phyloP scores from a whole-genome alignment of 176 grass and related monocot species.

The Cymbopogon citratus region DNA sequence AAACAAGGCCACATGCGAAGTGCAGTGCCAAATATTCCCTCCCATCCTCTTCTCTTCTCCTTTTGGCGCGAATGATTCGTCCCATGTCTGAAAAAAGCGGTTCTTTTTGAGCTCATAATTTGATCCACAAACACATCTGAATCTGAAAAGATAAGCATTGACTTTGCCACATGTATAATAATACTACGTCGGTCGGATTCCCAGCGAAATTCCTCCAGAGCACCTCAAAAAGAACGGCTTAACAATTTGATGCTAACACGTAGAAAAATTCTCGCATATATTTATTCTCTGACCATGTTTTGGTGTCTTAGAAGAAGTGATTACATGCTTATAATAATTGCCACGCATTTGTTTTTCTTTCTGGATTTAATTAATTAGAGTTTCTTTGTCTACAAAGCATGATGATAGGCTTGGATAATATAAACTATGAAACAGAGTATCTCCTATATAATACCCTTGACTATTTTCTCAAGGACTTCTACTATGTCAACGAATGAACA shows the following conservation, averaged over 20 bases:
- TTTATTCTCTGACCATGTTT: background rate
- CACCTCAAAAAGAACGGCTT: slow-evolving; percentile 16
- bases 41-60: background rate
- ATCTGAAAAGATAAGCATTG: slow-evolving; percentile 29
- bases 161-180: background rate
- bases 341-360: background rate
- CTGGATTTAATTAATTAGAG: background rate
- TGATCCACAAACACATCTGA: background rate
- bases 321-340: background rate
- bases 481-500: background rate
- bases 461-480: background rate
- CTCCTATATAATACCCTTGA: background rate
- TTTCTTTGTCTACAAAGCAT: background rate
- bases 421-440: background rate
- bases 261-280: background rate
- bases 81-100: slow-evolving; percentile 15
- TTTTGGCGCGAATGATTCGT: background rate
- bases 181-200: background rate
- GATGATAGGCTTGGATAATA: background rate
- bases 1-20: slow-evolving; percentile 24
- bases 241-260: background rate
- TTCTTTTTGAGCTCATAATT: background rate
- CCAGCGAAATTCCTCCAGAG: background rate
- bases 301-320: background rate
- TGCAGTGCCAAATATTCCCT: slow-evolving; percentile 2